These are phyloP conservation scores for Rhododendron vialii DNA, from an alignment of 148 eudicot genomes.

Conservation along the genomic window DNA sequence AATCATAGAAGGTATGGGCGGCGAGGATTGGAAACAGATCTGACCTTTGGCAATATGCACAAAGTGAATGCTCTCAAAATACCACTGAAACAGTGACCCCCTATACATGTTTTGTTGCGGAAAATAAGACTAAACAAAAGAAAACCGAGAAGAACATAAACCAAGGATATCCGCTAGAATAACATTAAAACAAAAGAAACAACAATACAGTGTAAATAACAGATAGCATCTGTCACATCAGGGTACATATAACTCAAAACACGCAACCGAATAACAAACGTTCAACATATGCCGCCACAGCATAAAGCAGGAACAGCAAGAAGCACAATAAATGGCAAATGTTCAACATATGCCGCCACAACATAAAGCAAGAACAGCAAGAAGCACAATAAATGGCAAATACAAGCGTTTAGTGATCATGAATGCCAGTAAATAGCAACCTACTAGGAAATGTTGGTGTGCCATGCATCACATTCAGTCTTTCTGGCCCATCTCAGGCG, in stretches of 20 bases:
- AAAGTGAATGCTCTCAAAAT: too few species aligned
- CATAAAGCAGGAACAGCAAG: not conserved
- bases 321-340: not conserved
- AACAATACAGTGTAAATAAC: not conserved
- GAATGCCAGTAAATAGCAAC: not conserved
- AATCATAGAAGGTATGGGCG: too few species aligned
- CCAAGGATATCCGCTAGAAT: not conserved
- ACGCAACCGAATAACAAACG: not conserved
- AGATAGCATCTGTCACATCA: not conserved
- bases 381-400: not conserved
- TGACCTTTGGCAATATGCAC: too few species aligned
- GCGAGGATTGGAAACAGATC: too few species aligned
- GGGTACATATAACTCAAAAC: not conserved
- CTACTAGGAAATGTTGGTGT: not conserved
- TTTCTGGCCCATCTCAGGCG: conserved; percentile 11
- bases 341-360: not conserved
- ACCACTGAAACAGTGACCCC: too few species aligned
- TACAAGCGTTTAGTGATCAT: not conserved
- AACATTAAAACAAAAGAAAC: not conserved
- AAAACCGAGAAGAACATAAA: not conserved
- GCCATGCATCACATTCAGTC: conserved; percentile 1
- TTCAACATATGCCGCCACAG: not conserved
- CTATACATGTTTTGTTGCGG: too few species aligned
- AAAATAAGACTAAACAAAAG: not conserved
- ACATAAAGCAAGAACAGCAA: not conserved